Evolutionary conservation across 306 rosid genomes (phyloP), one percentile per base, ranked within the genome.

Genomic region (Fragaria nilgerrensis): DNA sequence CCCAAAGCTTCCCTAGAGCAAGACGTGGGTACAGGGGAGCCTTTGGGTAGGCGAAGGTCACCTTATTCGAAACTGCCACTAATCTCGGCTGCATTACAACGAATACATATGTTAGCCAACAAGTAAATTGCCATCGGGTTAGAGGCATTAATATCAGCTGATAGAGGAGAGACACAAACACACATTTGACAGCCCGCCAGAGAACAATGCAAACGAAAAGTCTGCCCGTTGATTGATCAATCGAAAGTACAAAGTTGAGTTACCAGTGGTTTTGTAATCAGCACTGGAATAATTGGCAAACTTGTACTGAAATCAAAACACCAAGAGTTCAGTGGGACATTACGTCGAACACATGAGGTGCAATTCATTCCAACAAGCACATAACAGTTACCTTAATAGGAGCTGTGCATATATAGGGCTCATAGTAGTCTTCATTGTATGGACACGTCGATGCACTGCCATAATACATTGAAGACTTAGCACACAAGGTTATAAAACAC

Each of bases 201-300:
- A 82, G 77, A 95, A 92, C 73, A 95, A 84, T 10, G 88, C 97
- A 76, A 95, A 90, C 23, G 98, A 95, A 84, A 95, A 92, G 85
- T 95, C 96, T 47, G 97, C 89, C 19, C 97, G 93, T 83, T 95
- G 98, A 82, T 95, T 90, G 81, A 95, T 92, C 82, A 95, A 81
- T 77, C 82, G 90, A 78, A 95, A 90, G 55, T 45, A 84, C 85
- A 95, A 74, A 75, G 91, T 78, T 43, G 93, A 76, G 68, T 84
- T 89, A 52, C 98, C 96, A 2, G 88, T 90, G 83, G 70, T 87
- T 16, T 55, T 37, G 79, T 94, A 88, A 61, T 80, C 11, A 4
- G 84, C 39, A 70, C 13, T 19, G 83, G 41, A 74, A 81, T 78
- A 50, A 75, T 87, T 80, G 77, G 79, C 86, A 82, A 69, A 88